Conservation (phyloP, 495 filamentous ascomycete species). For the Penicillium tannophilum region DNA sequence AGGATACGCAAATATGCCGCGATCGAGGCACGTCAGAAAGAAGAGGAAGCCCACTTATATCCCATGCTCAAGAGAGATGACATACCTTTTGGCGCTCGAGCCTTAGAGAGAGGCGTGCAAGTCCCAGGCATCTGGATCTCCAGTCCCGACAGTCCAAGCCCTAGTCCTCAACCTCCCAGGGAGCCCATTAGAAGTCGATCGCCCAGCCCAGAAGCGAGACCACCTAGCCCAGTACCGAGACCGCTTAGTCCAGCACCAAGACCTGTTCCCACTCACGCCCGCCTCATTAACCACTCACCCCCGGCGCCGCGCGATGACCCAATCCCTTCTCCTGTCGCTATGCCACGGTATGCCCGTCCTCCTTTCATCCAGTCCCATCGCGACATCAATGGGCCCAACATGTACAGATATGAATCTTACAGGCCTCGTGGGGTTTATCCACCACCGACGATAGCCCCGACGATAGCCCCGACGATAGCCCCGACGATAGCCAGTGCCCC, state of each 20-base stretch:
- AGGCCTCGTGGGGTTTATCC: slow-evolving; percentile 11
- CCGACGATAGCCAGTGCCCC: slow-evolving; percentile 6
- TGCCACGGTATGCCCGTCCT: slow-evolving; percentile 9
- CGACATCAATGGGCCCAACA: slow-evolving; percentile 13
- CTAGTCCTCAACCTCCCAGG: slow-evolving; percentile 28
- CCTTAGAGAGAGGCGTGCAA: slow-evolving; percentile 81
- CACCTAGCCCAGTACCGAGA: slow-evolving; percentile 14
- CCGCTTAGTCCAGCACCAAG: slow-evolving; percentile 14
- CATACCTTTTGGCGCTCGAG: slow-evolving; percentile 86
- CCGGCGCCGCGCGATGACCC: slow-evolving; percentile 6
- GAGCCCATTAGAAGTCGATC: slow-evolving; percentile 22
- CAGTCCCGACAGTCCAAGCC: slow-evolving; percentile 51
- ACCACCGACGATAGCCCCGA: slow-evolving; percentile 5
- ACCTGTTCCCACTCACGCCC: background rate
- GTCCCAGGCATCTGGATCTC: slow-evolving; percentile 92
- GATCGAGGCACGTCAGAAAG: slow-evolving; percentile 65
- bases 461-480: slow-evolving; percentile 1
- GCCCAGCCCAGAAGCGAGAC: background rate
- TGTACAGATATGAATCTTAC: slow-evolving; percentile 13
- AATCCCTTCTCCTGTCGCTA: background rate
- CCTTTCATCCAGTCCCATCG: slow-evolving; percentile 4
- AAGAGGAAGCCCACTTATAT: slow-evolving; percentile 33
- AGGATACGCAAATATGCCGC: slow-evolving; percentile 64
- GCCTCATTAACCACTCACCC: background rate
- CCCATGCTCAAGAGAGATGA: slow-evolving; percentile 52